These are phyloP conservation scores for Echinochloa phyllopogon DNA, from an alignment of 176 grass and related monocot genomes.

Conservation along the genomic window DNA sequence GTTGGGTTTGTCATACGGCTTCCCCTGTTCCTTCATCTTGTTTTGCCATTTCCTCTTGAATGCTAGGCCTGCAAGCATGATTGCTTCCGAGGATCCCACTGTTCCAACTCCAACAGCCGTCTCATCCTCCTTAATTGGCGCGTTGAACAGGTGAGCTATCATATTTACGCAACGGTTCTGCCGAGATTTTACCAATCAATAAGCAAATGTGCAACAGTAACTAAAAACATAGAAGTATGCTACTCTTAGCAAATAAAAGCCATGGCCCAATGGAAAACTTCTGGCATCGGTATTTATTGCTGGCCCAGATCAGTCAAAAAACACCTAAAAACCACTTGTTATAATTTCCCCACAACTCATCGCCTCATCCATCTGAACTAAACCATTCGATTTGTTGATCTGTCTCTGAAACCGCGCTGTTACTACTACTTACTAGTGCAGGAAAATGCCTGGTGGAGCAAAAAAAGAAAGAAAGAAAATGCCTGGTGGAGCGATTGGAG, in stretches of 20 bases:
- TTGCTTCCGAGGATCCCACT: constrained; percentile 79
- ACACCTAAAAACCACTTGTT: neutral
- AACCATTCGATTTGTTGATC: neutral
- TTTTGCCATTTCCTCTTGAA: constrained; percentile 94
- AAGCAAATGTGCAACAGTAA: neutral
- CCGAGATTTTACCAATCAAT: neutral
- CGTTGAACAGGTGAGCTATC: constrained; percentile 81
- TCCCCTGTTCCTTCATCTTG: constrained; percentile 70
- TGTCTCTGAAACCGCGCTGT: neutral
- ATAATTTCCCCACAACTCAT: neutral
- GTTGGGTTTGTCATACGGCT: constrained; percentile 80
- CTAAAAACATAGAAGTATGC: neutral
- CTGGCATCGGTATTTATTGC: neutral
- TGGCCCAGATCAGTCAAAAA: neutral
- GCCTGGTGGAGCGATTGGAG: neutral
- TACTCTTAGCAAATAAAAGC: neutral
- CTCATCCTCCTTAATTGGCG: constrained; percentile 64
- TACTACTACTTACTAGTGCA: neutral
- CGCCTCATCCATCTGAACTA: neutral
- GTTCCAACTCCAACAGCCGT: constrained; percentile 71
- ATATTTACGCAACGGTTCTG: constrained; percentile 93
- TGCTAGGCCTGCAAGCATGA: constrained; percentile 84
- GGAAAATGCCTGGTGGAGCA: too few species aligned
- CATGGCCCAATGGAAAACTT: neutral
- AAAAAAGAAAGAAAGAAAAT: too few species aligned